Evolutionary conservation across 768 basidiomycete species (phyloP), one percentile per base, ranked within the genome.

Genomic region (Suillus lakei): DNA sequence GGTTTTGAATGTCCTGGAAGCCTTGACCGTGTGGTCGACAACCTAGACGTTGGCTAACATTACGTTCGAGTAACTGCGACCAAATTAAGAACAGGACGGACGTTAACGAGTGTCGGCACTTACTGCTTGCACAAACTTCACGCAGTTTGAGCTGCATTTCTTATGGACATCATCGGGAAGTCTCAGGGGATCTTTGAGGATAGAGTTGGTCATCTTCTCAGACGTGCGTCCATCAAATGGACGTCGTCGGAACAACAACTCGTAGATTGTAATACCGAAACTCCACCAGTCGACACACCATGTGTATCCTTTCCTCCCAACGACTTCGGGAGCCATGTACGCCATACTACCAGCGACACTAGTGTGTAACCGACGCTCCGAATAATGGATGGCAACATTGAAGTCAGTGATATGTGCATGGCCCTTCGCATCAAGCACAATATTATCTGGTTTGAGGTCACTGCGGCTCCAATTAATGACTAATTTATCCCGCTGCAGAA

Each of bases 261-360:
- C 96, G 78, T 92, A 97, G 65, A 89, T 91, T 32, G 92, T 91
- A 63, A 98, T 83, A 36, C 96, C 96, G 23, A 98, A 83, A 73
- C 93, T 95, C 96, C 96, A 98, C 92, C 94, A 98, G 75, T 98
- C 96, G 59, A 94, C 86, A 58, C 89, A 89, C 86, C 93, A 96
- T 4, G 92, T 91, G 77, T 99, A 99, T 18, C 98, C 98, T 72
- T 89, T 91, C 73, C 92, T 90, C 60, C 86, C 88, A 51, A 98
- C 84, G n/a, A 99, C 91, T 77, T 99, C 95, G 0, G 97, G 96
- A 12, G 96, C 96, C 98, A 99, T 99, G 80, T 99, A 99, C 0
- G 98, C 97, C 95, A 99, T 96, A 73, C 93, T 96, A 4, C 98
- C 98, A 8, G 98, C 97, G 18, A 99, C 92, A 66, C 93, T 95